A percentile compares a stretch with the other conserved stretches of the same genome.
Evolutionary conservation across 192 early-diverging fungal genomes (phyloP).

Genomic region (Gonapodya prolifera): DNA sequence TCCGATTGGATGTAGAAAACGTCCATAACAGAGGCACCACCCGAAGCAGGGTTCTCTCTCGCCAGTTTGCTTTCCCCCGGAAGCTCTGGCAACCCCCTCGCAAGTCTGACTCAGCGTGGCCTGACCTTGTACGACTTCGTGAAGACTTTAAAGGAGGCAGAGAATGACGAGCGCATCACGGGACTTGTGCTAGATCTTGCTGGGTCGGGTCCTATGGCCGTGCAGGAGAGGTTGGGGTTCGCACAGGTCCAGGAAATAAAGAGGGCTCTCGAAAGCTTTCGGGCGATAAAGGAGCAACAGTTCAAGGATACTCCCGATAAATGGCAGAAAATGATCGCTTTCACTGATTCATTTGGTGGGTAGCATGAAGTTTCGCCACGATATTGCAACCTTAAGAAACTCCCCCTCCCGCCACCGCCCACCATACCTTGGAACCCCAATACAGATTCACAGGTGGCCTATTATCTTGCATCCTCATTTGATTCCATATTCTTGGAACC

Average conservation of each 20-base stretch:
- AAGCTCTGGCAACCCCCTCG: background rate
- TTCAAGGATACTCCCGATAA: slow-evolving; percentile 24
- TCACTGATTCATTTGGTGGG: slow-evolving; percentile 51
- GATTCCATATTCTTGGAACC: slow-evolving; percentile 51
- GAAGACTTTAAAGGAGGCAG: background rate
- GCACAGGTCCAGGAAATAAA: slow-evolving; percentile 54
- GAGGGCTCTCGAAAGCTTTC: slow-evolving; percentile 33
- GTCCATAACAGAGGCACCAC: background rate
- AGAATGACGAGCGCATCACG: background rate
- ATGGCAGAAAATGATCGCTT: slow-evolving; percentile 26
- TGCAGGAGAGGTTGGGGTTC: slow-evolving; percentile 17
- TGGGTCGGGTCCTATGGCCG: background rate
- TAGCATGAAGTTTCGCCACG: background rate
- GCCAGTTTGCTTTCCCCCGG: background rate
- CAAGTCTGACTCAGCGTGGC: background rate
- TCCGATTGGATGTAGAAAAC: background rate
- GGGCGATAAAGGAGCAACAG: slow-evolving; percentile 29
- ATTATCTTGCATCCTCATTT: slow-evolving; percentile 53
- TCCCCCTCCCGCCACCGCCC: background rate
- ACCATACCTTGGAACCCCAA: no score
- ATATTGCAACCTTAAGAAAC: background rate
- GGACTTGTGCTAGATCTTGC: slow-evolving; percentile 1
- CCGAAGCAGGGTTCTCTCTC: background rate
- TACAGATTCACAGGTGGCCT: slow-evolving; percentile 43
- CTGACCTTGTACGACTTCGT: background rate